phyloP scores from a whole-genome alignment of 2,329 filamentous ascomycete species.

The Claviceps purpurea region DNA sequence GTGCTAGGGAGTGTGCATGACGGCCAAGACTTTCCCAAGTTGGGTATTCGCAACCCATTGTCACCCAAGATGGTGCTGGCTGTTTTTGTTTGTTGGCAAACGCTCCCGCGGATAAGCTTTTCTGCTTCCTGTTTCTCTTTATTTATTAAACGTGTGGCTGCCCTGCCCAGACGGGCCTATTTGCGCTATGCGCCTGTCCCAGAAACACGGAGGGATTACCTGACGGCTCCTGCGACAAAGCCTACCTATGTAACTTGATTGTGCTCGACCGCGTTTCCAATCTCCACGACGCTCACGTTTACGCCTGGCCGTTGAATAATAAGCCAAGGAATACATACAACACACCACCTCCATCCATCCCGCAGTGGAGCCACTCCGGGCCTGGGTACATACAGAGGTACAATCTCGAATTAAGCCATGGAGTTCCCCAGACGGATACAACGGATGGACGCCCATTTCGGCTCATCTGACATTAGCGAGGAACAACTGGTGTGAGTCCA shows the following conservation, averaged over 20 bases:
- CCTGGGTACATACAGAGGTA: neutral
- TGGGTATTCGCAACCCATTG: neutral
- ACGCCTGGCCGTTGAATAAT: neutral
- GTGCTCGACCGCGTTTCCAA: neutral
- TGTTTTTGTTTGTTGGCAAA: neutral
- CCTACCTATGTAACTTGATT: neutral
- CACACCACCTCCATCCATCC: neutral
- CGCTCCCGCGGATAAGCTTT: neutral
- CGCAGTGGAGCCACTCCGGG: constrained; percentile 1
- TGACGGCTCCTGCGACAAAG: neutral
- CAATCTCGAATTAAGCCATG: neutral
- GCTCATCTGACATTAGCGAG: neutral
- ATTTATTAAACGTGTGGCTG: neutral
- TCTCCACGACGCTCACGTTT: neutral
- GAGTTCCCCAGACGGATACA: neutral
- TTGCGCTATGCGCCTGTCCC: neutral
- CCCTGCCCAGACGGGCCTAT: neutral
- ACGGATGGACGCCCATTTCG: neutral
- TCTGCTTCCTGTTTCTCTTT: neutral
- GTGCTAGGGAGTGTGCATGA: neutral
- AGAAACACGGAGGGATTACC: neutral
- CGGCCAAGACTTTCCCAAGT: neutral
- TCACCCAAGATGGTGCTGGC: neutral
- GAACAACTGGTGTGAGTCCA: neutral
- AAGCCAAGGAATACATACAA: neutral